Base-by-base conservation (phyloP, 139 green algal species). In the Edaphochlamys debaryana region DNA sequence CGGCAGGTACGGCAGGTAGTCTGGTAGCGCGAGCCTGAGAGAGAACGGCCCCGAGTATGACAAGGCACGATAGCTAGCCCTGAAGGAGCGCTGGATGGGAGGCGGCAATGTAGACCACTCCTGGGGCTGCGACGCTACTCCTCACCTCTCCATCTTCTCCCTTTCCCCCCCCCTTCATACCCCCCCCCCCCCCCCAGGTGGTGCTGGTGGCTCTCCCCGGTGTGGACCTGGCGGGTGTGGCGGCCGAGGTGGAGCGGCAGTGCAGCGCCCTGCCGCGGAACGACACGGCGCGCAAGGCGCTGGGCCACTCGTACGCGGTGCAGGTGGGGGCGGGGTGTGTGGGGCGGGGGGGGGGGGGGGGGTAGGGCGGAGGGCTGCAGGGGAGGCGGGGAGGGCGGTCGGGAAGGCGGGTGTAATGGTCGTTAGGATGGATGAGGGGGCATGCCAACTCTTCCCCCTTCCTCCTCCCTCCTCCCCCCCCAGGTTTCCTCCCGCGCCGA, bases 131-230 rank as follows among this genome's bases (percentile, higher is more conserved):
- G n/a, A n/a, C n/a, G n/a, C n/a, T n/a, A n/a, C n/a, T n/a, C n/a
- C n/a, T n/a, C n/a, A n/a, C n/a, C n/a, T n/a, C n/a, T n/a, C 45
- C 45, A 13, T 54, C 45, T 54, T 54, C 45, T 13, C 45, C 45
- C 45, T 54, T 22, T 22, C 13, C 13, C 45, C 45, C 45, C 45
- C 45, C 45, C 13, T 54, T 54, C 25, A n/a, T n/a, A n/a, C n/a
- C n/a, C n/a, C n/a, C n/a, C 27, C 29, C 29, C 32, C 60, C 11
- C 69, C 69, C 68, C 58, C 95, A 98, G 92, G 96, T 98, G 50
- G 94, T 99, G 75, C 91, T 99, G 84, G 87, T 99, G 69, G 94
- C 95, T 48, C 92, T 97, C 78, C 94, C 96, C 0, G 96, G 94
- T 4, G 92, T 96, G 42, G 92, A 99, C 87, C 45, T 99, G 41